Base-by-base conservation (phyloP, 2,329 filamentous ascomycete species). In the Penicillium sp. region DNA sequence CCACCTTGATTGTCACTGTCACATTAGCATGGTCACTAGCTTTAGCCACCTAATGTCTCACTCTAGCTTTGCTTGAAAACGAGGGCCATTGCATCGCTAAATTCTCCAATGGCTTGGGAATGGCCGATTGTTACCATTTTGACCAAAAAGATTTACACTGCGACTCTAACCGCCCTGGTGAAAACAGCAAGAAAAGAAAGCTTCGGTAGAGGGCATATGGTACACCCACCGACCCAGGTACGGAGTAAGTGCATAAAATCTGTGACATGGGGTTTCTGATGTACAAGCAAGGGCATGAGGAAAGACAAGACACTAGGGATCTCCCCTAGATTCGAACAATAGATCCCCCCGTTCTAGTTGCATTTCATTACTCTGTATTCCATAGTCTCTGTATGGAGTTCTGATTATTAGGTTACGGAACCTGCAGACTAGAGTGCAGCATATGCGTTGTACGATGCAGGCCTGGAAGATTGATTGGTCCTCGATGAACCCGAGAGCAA, bases 311-410 rank as follows among this genome's bases (percentile, higher is more conserved):
- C n/a, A 55, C 45, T 39, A 55, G 46, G 39, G 53, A 38, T 21
- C n/a, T 50, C 50, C 54, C 54, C 54, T 56, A 53, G 54, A 56
- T 56, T 53, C 21, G 23, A 34, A 47, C 43, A 47, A 49, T 49
- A 27, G 19, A 40, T 16, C 10, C 29, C 11, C 11, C 27, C 16
- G 7, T 27, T 36, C 21, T 52, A 45, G 27, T 36, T 36, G 5
- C 16, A 45, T 45, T 36, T n/a, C 19, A 23, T 25, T 47, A 3
- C 15, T 34, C 15, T 47, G 21, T 16, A 45, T 10, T 36, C 23
- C 31, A 33, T 29, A 38, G 31, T 33, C 25, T 36, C 36, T 31
- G 15, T 29, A 19, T 11, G 34, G n/a, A 38, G 25, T 29, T 27
- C 11, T 25, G 47, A 50, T 11, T 33, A 51, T 49, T 39, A 54